These are phyloP conservation scores for Moesziomyces aphidis DNA, from an alignment of 1,284 basidiomycete species.

Conservation along the genomic window DNA sequence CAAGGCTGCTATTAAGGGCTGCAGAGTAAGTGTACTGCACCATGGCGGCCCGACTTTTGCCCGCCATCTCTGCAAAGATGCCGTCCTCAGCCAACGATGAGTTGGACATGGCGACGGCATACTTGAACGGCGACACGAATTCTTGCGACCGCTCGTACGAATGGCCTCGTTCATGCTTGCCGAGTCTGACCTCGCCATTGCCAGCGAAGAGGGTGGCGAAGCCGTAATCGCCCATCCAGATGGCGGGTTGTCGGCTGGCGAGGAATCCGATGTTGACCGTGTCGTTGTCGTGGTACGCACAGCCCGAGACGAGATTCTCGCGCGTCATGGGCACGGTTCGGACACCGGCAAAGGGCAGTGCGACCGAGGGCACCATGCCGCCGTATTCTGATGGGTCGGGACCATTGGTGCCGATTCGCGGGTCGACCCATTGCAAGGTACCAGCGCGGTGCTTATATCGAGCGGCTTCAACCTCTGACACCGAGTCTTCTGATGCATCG, in stretches of 20 bases:
- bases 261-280: slow-evolving; percentile 40
- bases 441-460: slow-evolving; percentile 19
- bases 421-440: slow-evolving; percentile 42
- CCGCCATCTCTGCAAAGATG: slow-evolving; percentile 73
- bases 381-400: slow-evolving; percentile 47
- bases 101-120: slow-evolving; percentile 75
- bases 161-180: slow-evolving; percentile 76
- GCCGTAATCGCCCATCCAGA: slow-evolving; percentile 80
- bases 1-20: not conserved
- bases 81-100: slow-evolving; percentile 71
- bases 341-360: slow-evolving; percentile 42
- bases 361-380: slow-evolving; percentile 44
- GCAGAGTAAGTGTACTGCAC: slow-evolving; percentile 71
- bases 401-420: slow-evolving; percentile 55
- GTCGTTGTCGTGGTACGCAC: slow-evolving; percentile 50
- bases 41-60: slow-evolving; percentile 81
- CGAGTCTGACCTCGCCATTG: slow-evolving; percentile 69
- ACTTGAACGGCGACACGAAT: slow-evolving; percentile 76
- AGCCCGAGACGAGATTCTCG: slow-evolving; percentile 38
- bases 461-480: slow-evolving; percentile 11
- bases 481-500: not conserved
- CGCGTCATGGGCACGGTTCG: slow-evolving; percentile 42
- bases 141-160: slow-evolving; percentile 74
- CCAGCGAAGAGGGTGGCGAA: slow-evolving; percentile 68
- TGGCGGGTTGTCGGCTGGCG: slow-evolving; percentile 73